phyloP scores from a whole-genome alignment of 108 stramenopile genomes.

The Pseudonitzschia multiseries region DNA sequence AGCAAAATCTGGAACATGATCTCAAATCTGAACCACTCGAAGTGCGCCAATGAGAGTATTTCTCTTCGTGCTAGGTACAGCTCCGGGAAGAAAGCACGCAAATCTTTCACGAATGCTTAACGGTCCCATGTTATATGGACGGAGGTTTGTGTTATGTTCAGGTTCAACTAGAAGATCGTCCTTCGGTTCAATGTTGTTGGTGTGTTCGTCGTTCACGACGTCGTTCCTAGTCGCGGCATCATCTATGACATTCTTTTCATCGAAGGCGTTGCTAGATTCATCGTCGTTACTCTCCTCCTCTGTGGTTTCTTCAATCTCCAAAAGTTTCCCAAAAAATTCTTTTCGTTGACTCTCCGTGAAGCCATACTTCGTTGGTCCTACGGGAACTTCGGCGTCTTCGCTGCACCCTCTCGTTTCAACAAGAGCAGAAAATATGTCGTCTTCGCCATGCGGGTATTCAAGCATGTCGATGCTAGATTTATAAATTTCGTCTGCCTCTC shows the following conservation, averaged over 20 bases:
- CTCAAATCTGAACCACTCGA: slow-evolving; percentile 1
- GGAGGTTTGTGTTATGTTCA: too few species aligned
- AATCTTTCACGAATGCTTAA: not conserved
- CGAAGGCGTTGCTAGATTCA: not conserved
- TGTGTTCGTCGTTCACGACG: not conserved
- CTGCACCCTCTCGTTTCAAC: not conserved
- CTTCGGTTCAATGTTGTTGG: not conserved
- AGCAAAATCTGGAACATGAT: not conserved
- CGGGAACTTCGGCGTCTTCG: not conserved
- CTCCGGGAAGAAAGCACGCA: not conserved
- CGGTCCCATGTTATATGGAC: not conserved
- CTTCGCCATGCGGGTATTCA: not conserved
- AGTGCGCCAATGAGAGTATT: not conserved
- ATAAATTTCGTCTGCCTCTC: not conserved
- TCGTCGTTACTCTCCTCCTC: not conserved
- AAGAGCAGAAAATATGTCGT: not conserved
- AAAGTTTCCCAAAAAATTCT: too few species aligned
- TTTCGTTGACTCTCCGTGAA: too few species aligned
- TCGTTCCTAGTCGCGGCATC: not conserved
- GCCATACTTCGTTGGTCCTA: not conserved
- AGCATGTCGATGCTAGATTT: not conserved
- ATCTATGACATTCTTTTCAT: not conserved
- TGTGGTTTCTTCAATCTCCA: not conserved
- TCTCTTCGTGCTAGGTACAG: not conserved
- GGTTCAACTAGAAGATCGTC: not conserved